Base-by-base conservation (phyloP, 1,139 yeast genomes). In the Spencermartinsiella ligniputridi region DNA sequence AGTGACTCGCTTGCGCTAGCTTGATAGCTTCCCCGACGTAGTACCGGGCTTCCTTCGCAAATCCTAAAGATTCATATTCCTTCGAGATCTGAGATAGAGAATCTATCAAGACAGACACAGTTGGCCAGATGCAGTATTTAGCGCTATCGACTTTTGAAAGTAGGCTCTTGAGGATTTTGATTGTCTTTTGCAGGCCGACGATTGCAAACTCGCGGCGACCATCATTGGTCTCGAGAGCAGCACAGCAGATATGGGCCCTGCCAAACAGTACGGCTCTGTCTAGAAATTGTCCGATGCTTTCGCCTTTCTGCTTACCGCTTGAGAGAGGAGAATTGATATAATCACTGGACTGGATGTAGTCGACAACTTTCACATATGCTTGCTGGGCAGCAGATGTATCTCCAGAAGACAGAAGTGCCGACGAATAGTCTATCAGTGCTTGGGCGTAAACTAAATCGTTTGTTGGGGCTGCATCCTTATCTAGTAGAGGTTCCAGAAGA, bases 11-110 rank as follows among this genome's bases (percentile, higher is more conserved):
- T 22, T 44, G 44, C 2, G 60, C 53, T 15, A 55, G 38, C 37
- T 51, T 51, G 2, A 51, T 40, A 1, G 58, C 61, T 38, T 57
- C 61, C 8, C 49, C 49, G 17, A 54, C 46, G 40, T 56, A 55
- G 37, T 54, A 53, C 20, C 40, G 39, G 1, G 62, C 53, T 35
- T 52, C 55, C 21, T 53, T 44, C 13, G 49, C 50, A 17, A 56
- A 44, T 27, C 62, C 62, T 8, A 52, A 47, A 13, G 43, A 41
- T 38, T 58, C 62, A 42, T 52, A 55, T 4, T 50, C 45, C 41
- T 45, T 47, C 1, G 61, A 55, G 4, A 53, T 29, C 12, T 39
- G 25, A 27, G 36, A 33, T 4, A 20, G 15, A 5, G 22, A 4
- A 16, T 34, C 39, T 15, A 35, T 35, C 39, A 21, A 20, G 6